These are phyloP conservation scores for Poa pratensis DNA, from an alignment of 176 grass and related monocot species.

Conservation along the genomic window DNA sequence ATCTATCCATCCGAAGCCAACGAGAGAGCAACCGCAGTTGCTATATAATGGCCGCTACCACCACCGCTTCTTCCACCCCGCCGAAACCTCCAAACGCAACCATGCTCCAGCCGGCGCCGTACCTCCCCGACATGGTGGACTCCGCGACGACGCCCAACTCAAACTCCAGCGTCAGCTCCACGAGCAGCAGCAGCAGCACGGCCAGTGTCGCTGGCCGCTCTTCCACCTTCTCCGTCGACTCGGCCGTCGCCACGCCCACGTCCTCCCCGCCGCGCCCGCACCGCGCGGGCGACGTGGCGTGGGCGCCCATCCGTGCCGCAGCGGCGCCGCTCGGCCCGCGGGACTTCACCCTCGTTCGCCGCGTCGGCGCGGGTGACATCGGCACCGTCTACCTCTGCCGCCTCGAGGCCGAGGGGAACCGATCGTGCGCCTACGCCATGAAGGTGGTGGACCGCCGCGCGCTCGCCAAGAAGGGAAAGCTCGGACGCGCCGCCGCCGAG, in stretches of 20 bases:
- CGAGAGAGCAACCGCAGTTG: neutral
- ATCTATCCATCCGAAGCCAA: conserved; percentile 10
- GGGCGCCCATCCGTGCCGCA: conserved; percentile 61
- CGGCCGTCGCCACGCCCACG: conserved; percentile 20
- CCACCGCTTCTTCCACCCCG: conserved; percentile 22
- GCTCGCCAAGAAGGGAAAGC: conserved; percentile 84
- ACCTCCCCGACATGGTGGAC: conserved; percentile 56
- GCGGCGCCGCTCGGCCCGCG: conserved; percentile 55
- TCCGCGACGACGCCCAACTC: conserved; percentile 47
- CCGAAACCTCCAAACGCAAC: conserved; percentile 37
- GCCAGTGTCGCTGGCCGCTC: conserved; percentile 67
- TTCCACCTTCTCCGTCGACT: conserved; percentile 48
- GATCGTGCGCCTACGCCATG: conserved; percentile 76
- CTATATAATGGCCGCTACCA: conserved; percentile 46
- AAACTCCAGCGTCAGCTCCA: conserved; percentile 80
- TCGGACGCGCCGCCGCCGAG: conserved; percentile 79
- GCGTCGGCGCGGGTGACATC: conserved; percentile 87
- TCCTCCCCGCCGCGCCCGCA: conserved; percentile 61
- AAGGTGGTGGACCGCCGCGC: conserved; percentile 92
- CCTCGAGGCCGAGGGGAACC: conserved; percentile 41
- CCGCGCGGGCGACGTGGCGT: conserved; percentile 70
- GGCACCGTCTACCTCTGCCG: conserved; percentile 93
- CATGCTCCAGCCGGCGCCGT: conserved; percentile 38
- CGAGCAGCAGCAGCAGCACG: conserved; percentile 46
- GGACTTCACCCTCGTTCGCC: conserved; percentile 89